Evolutionary conservation across 2,329 filamentous ascomycete genomes (phyloP).

Genomic region (Cytospora paraplurivora): DNA sequence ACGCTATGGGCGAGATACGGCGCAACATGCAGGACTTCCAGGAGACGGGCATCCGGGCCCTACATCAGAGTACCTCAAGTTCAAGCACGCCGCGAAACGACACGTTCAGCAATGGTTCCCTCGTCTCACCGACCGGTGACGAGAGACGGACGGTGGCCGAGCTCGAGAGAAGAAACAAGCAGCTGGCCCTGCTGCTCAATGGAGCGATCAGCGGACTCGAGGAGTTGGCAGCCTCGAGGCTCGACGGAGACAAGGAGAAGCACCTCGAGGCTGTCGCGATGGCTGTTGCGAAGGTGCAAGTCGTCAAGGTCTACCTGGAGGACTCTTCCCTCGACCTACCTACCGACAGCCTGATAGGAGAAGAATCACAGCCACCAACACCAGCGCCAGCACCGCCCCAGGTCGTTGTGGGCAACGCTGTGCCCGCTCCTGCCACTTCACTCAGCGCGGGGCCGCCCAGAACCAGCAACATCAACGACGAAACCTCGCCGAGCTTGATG

Average conservation of each 20-base stretch:
- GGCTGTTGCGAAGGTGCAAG: constrained; percentile 64
- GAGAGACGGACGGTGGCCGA: constrained; percentile 43
- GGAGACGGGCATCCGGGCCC: constrained; percentile 44
- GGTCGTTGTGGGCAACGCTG: constrained; percentile 32
- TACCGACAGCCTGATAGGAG: constrained; percentile 35
- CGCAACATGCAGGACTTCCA: constrained; percentile 73
- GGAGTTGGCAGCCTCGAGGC: constrained; percentile 54
- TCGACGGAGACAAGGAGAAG: constrained; percentile 51
- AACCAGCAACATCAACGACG: constrained; percentile 16
- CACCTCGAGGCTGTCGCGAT: constrained; percentile 58
- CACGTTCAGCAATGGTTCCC: constrained; percentile 27
- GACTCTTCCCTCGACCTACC: constrained; percentile 46
- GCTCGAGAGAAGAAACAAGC: constrained; percentile 66
- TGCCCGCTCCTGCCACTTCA: constrained; percentile 5
- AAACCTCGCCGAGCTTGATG: constrained; percentile 20
- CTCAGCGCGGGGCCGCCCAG: background rate
- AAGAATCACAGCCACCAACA: constrained; percentile 22
- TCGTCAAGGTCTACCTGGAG: constrained; percentile 63
- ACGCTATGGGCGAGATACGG: constrained; percentile 76
- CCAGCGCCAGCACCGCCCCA: constrained; percentile 31
- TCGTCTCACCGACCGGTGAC: constrained; percentile 35
- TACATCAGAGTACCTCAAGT: constrained; percentile 35
- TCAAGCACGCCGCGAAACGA: constrained; percentile 37
- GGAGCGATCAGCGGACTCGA: constrained; percentile 66
- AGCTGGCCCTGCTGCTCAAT: constrained; percentile 68